Base-by-base conservation (phyloP, 78 protist genomes). In the Tieghemostelium lacteum region DNA sequence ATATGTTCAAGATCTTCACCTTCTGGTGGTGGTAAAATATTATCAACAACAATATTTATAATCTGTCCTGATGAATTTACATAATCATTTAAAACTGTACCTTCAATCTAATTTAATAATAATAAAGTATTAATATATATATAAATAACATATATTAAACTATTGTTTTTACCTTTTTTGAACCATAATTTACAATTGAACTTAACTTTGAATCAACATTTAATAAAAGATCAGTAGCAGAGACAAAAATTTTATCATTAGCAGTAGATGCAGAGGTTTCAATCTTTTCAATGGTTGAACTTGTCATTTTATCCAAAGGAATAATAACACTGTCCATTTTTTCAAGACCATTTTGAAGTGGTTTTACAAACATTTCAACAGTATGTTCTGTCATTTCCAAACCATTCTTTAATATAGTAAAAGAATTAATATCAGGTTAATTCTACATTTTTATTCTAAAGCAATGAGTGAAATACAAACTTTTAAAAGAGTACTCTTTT, bases 11-110 rank as follows among this genome's bases (percentile, higher is more conserved):
- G 17, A 52, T 50, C 22, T 29, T 83, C 91, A 45, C 20, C 50
- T n/a, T 45, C 28, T 22, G 66, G 54, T 66, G 91, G 73, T 55
- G 91, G 91, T 20, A 83, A 45, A 12, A 83, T 22, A 8, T 69
- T 40, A 22, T 83, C 91, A 20, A 83, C 70, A 0, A 83, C 24
- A 57, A 19, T 40, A 34, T 83, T 78, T 29, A 69, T 40, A 20
- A 40, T 12, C 6, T 45, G n/a, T n/a, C 16, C n/a, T 17, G 39
- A 34, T 37, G 72, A 36, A 34, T 31, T 34, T 64, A n/a, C n/a
- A n/a, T n/a, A n/a, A n/a, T n/a, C 36, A 20, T 37, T 19, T 64
- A 36, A 28, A 64, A 64, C 50, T 37, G 6, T 34, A 14, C 24
- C 36, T 64, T 64, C 72, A n/a, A 24, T 28, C 52, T 45, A 45